Evolutionary conservation across 2,329 filamentous ascomycete genomes (phyloP).

Genomic region (Penicillium brasilianum): DNA sequence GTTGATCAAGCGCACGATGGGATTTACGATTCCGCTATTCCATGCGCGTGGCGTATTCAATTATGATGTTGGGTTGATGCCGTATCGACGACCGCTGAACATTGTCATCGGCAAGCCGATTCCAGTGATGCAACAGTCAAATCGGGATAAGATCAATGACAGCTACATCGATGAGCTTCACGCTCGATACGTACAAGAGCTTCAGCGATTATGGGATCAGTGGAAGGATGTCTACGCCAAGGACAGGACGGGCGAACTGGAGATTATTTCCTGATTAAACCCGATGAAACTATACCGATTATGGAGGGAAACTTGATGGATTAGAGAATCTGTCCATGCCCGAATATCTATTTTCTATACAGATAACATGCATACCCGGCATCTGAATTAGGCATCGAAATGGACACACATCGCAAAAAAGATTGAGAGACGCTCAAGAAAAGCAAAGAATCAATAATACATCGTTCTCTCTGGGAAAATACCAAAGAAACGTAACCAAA

Average conservation of each 20-base stretch:
- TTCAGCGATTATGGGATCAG: constrained; percentile 53
- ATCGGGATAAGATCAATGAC: constrained; percentile 67
- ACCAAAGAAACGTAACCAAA: constrained; percentile 6
- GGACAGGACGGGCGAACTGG: constrained; percentile 50
- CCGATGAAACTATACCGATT: neutral
- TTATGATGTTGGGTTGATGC: constrained; percentile 96
- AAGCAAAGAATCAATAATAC: constrained; percentile 5
- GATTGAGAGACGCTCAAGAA: neutral
- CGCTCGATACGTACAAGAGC: constrained; percentile 71
- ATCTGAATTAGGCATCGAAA: neutral
- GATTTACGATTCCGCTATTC: constrained; percentile 89
- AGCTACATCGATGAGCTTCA: constrained; percentile 82
- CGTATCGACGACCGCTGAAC: constrained; percentile 84
- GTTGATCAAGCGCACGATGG: constrained; percentile 80
- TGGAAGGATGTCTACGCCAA: constrained; percentile 54
- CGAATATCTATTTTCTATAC: neutral
- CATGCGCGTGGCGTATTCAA: constrained; percentile 94
- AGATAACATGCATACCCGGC: neutral
- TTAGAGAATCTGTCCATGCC: neutral
- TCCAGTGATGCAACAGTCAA: constrained; percentile 64
- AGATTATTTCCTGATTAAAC: constrained; percentile 46
- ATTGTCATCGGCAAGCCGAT: constrained; percentile 88
- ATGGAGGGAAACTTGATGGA: neutral
- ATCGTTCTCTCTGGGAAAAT: neutral
- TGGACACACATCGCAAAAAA: neutral